Percentiles rank a stretch among this genome's conserved stretches.
Conservation (phyloP, 768 basidiomycete species). For the Amylocystis lapponica region DNA sequence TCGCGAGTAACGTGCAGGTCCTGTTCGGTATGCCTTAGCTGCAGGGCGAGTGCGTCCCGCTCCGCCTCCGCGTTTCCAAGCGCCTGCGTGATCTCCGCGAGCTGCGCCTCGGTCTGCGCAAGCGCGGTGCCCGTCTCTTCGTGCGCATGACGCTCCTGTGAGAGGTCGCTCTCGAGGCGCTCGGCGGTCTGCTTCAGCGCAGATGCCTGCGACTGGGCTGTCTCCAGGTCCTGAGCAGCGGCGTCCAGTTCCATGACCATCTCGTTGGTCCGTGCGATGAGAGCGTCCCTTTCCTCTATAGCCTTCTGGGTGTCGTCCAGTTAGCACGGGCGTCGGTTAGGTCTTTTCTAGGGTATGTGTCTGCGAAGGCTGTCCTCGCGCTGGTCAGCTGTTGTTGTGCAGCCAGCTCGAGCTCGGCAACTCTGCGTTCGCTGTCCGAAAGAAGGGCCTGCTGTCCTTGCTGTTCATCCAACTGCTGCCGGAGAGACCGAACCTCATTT, state of each 20-base stretch:
- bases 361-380: neutral
- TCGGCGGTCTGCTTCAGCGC: conserved; percentile 13
- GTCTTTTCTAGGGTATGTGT: conserved; percentile 2
- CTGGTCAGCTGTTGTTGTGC: conserved; percentile 6
- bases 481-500: neutral
- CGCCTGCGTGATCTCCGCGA: conserved; percentile 39
- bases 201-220: conserved; percentile 8
- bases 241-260: conserved; percentile 2
- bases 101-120: conserved; percentile 37
- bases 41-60: conserved; percentile 59
- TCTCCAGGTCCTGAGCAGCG: conserved; percentile 6
- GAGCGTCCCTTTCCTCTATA: neutral
- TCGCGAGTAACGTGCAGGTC: conserved; percentile 50
- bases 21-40: conserved; percentile 54
- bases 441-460: too few species aligned
- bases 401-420: conserved; percentile 12
- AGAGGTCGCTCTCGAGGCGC: conserved; percentile 15
- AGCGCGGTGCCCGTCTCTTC: conserved; percentile 26
- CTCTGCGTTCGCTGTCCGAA: too few species aligned
- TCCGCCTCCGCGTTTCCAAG: conserved; percentile 58
- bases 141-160: conserved; percentile 11
- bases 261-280: neutral
- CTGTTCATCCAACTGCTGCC: too few species aligned
- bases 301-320: neutral
- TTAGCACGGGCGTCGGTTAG: neutral